phyloP scores from a whole-genome alignment of 306 rosid genomes.

The Prunus mira region DNA sequence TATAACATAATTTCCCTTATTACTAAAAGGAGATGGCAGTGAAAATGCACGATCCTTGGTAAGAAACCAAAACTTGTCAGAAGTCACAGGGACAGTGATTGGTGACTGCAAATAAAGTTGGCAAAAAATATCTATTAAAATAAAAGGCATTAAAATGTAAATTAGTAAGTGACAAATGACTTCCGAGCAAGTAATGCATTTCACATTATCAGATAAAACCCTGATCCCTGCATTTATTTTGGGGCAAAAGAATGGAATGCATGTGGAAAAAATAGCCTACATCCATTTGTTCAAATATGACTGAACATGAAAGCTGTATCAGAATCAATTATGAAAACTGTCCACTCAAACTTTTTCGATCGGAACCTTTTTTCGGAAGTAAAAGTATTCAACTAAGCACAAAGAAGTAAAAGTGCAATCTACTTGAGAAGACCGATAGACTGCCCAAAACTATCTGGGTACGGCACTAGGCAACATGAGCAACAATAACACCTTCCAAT shows the following conservation, averaged over 20 bases:
- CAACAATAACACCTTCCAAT: background rate
- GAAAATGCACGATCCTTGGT: conserved; percentile 74
- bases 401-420: background rate
- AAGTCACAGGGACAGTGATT: conserved; percentile 69
- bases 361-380: background rate
- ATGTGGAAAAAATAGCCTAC: background rate
- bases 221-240: background rate
- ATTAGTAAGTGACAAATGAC: background rate
- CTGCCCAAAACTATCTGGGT: background rate
- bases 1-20: conserved; percentile 85
- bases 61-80: conserved; percentile 88
- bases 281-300: background rate
- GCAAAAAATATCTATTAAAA: background rate
- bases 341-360: background rate
- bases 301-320: background rate
- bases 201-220: background rate
- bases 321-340: background rate
- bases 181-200: background rate
- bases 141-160: conserved; percentile 2
- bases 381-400: background rate
- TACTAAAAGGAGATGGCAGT: conserved; percentile 73
- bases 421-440: background rate
- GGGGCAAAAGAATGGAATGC: conserved; percentile 1
- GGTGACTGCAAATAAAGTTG: conserved; percentile 65
- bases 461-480: background rate